phyloP scores from a whole-genome alignment of 2,329 filamentous ascomycete species.

The Botrytis pseudocinerea region DNA sequence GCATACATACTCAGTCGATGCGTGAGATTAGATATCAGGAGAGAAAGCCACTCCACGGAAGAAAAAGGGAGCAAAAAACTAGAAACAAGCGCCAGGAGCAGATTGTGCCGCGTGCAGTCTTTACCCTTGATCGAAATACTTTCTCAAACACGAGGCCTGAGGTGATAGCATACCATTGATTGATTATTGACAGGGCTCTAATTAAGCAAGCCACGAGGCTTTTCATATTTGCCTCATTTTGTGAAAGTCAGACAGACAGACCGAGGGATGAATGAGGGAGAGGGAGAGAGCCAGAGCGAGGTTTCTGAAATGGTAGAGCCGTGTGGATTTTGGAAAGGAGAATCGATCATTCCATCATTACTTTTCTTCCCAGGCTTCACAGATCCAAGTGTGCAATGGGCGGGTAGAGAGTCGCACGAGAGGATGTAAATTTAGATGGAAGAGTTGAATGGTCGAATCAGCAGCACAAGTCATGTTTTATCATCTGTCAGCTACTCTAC shows the following conservation, averaged over 20 bases:
- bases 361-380: neutral
- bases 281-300: neutral
- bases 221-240: slow-evolving; percentile 2
- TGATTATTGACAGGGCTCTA: neutral
- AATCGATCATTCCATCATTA: neutral
- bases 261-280: too few species aligned
- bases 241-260: neutral
- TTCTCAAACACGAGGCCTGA: slow-evolving; percentile 18
- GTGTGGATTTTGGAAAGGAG: neutral
- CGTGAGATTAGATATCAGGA: slow-evolving; percentile 3
- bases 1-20: neutral
- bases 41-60: neutral
- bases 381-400: neutral
- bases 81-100: slow-evolving; percentile 26
- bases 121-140: slow-evolving; percentile 5
- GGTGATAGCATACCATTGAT: neutral
- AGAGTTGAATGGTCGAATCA: neutral
- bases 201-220: neutral
- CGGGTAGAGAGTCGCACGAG: slow-evolving; percentile 7
- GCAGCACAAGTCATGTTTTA: slow-evolving; percentile 14
- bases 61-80: neutral
- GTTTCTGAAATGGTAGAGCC: neutral
- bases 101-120: slow-evolving; percentile 4
- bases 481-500: neutral
- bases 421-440: neutral